Evolutionary conservation across 257 asterid genomes (phyloP), one percentile per base, ranked within the genome.

Genomic region (Knoxia roxburghii): DNA sequence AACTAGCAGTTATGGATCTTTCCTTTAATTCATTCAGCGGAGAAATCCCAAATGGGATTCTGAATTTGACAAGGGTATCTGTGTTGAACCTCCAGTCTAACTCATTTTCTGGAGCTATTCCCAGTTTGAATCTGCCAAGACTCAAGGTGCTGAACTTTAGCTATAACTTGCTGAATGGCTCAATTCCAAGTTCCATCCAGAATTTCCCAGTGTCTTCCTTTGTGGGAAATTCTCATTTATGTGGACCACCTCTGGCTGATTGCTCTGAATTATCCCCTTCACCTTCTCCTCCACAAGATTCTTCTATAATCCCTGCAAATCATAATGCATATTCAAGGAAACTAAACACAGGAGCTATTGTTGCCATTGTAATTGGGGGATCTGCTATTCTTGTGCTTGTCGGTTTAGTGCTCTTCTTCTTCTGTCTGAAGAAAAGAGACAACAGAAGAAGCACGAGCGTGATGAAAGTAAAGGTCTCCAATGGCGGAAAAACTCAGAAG

Each of bases 1-100:
- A 67, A 0, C 85, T 94, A 32, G 65, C 68, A 11, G 68, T 85
- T 10, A 32, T 94, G 18, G 99, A 94, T 76, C 86, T 90, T 15
- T 88, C 99, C 2, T 83, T 70, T 52, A 94, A 94, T 74, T 77
- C 89, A 4, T 81, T 93, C 37, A 74, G 78, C 5, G 97, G 98
- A 37, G 79, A 59, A n/a, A 80, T 93, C 26, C 98, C 98, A 0
- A 5, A 73, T 7, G 30, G 75, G 0, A 10, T 86, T 3, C 50
- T 26, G 68, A 73, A 71, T 48, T 75, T 85, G 87, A 78, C 61
- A 2, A 78, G 89, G 57, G 71, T 90, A 11, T 43, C 83, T 0
- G 81, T 81, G 48, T 81, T 90, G 66, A 85, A 85, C 69, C 89
- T 90, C n/a, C 82, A 87, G 76, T 77, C 32, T 73, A 90, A 90